phyloP scores from a whole-genome alignment of 2,329 filamentous ascomycete genomes.

The Diaporthe ilicicola region DNA sequence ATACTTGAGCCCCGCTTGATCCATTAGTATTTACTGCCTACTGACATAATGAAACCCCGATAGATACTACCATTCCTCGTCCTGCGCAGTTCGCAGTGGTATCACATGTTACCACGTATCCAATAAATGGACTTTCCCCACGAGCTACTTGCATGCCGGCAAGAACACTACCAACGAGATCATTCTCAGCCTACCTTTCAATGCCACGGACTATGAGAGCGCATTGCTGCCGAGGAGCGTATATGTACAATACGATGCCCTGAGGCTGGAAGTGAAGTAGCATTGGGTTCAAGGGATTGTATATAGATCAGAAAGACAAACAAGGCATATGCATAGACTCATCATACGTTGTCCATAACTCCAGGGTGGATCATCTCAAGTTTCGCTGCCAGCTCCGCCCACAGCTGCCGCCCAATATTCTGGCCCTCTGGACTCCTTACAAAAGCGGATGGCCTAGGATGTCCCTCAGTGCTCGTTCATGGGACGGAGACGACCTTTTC shows the following conservation, averaged over 20 bases:
- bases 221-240: constrained; percentile 62
- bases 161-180: constrained; percentile 57
- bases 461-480: neutral
- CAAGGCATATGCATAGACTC: neutral
- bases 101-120: constrained; percentile 69
- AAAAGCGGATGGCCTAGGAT: neutral
- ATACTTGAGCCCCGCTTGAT: fast-evolving
- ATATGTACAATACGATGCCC: constrained; percentile 73
- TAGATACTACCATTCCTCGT: constrained; percentile 63
- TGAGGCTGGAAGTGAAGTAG: constrained; percentile 64
- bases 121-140: constrained; percentile 67
- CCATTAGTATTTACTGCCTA: neutral
- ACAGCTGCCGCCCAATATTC: neutral
- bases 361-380: constrained; percentile 1
- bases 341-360: neutral
- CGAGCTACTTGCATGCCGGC: constrained; percentile 55
- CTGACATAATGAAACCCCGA: neutral
- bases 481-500: no score
- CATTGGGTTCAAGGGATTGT: neutral
- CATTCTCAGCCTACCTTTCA: constrained; percentile 65
- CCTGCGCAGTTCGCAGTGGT: constrained; percentile 67
- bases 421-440: neutral
- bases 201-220: constrained; percentile 66
- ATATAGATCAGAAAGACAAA: neutral
- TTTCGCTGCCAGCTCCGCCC: neutral